Evolutionary conservation across 176 grass and related monocot species (phyloP), one percentile per base, ranked within the genome.

Genomic region (Raddia guianensis): DNA sequence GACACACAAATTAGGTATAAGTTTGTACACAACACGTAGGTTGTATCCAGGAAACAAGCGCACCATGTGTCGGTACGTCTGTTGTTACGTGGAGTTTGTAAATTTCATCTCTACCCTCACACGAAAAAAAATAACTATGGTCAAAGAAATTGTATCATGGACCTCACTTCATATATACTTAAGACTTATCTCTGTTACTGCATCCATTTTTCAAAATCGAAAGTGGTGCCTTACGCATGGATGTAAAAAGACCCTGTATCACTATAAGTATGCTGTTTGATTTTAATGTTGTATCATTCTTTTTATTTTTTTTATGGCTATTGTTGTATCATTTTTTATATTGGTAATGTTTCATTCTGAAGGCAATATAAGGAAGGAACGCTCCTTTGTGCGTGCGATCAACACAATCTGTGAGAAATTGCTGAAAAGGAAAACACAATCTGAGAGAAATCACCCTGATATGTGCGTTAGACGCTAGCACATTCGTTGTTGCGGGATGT

Each of bases 21-120:
- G 10, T 49, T 49, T 47, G 32, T 58, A 42, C 2, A 33, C 13
- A 43, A 11, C 1, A 58, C 40, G n/a, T 66, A 46, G 18, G 47
- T 77, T 63, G 44, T 77, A 70, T 56, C 15, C 11, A 77, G 66
- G 53, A 85, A 64, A 46, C 48, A 54, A n/a, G 47, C 54, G 52
- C 57, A 35, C 14, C 5, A 5, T 74, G 40, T 48, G 8, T 16
- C 19, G 35, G 44, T 50, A 20, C 10, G 63, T 55, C 21, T 59
- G 16, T 43, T 80, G 63, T 68, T 53, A 32, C 49, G 32, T 11
- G 58, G 56, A 43, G 1, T 18, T 18, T 60, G 44, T 68, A 80
- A 19, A 73, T 33, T 74, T 45, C 27, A 75, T 74, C 15, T 68
- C 49, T 27, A 47, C 15, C 27, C 44, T 42, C 33, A 60, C 44